Evolutionary conservation across 177 flowering plant genomes (phyloP), one percentile per base, ranked within the genome.

Genomic region (Vitis hybrid): DNA sequence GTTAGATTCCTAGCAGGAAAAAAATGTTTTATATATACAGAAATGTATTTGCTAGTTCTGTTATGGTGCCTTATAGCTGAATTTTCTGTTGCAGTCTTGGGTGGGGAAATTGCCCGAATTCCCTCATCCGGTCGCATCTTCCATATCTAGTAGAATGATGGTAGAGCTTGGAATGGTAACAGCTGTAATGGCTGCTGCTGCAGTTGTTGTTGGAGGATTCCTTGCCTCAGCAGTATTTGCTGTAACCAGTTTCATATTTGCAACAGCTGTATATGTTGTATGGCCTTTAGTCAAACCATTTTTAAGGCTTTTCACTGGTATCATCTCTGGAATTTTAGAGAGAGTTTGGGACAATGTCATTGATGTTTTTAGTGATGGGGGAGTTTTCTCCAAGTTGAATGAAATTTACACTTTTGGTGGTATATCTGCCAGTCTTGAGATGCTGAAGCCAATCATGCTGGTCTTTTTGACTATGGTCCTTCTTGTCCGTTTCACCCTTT

Each of bases 111-210:
- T 85, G 60, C 91, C 90, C 3, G 89, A 88, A 60, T 87, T 84
- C 73, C 98, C 97, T 77, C 84, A 91, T 80, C 95, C 97, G 2
- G 90, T 89, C 61, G 97, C 98, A 63, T 90, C 95, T 76, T 88
- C 91, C 62, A 86, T 94, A 78, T 94, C 97, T 14, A 92, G 97
- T 83, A 90, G 97, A 84, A 72, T 91, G 84, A 79, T 91, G 89
- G 92, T 90, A 62, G 98, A 91, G 82, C 86, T 94, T 66, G 97
- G 88, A 69, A 76, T 87, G 80, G 75, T 91, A 51, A 86, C 95
- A 64, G 85, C 88, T 72, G 68, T 80, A 26, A 85, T 94, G 84
- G 90, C 81, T 74, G 85, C 92, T 33, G 93, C 97, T 48, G 92
- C 95, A 51, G 76, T 73, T 68, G 64, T 92, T 70, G 85, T 90